Percentiles rank a stretch among this genome's conserved stretches.
These are phyloP conservation scores for Lactarius evosmus DNA, from an alignment of 768 basidiomycete genomes.

Conservation along the genomic window DNA sequence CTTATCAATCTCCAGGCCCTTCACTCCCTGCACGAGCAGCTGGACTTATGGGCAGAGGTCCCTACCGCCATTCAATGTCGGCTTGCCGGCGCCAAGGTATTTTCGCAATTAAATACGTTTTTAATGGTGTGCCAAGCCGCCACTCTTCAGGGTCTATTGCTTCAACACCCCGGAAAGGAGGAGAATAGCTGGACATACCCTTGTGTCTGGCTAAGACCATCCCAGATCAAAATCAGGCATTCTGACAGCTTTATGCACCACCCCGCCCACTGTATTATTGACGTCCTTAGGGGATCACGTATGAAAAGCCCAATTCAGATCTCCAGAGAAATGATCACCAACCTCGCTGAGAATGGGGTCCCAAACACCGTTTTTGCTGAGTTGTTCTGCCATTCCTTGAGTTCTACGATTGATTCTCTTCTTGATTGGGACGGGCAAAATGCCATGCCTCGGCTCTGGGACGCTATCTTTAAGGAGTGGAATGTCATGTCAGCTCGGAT, in stretches of 20 bases:
- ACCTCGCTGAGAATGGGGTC: conserved; percentile 64
- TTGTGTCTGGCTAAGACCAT: conserved; percentile 33
- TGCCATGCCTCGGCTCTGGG: conserved; percentile 31
- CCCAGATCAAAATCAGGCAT: conserved; percentile 39
- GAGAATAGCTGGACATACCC: conserved; percentile 22
- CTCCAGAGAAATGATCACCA: conserved; percentile 58
- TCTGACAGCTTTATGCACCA: conserved; percentile 35
- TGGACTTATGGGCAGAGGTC: conserved; percentile 27
- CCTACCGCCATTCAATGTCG: conserved; percentile 35
- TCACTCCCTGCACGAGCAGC: conserved; percentile 23
- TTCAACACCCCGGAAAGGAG: conserved; percentile 30
- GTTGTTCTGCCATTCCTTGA: conserved; percentile 29
- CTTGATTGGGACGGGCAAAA: conserved; percentile 29
- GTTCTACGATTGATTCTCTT: conserved; percentile 31
- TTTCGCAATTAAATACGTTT: background rate
- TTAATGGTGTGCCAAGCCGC: background rate
- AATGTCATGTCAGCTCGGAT: conserved; percentile 30
- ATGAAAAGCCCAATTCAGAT: conserved; percentile 46
- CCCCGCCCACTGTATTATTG: conserved; percentile 46
- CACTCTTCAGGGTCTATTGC: conserved; percentile 32
- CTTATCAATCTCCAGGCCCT: conserved; percentile 58
- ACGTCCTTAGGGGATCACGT: conserved; percentile 53
- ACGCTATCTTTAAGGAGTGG: conserved; percentile 28
- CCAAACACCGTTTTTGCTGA: conserved; percentile 40
- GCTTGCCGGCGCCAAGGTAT: conserved; percentile 34